Evolutionary conservation across 345 rosid genomes (phyloP), one percentile per base, ranked within the genome.

Genomic region (Gossypium rotundifolium): DNA sequence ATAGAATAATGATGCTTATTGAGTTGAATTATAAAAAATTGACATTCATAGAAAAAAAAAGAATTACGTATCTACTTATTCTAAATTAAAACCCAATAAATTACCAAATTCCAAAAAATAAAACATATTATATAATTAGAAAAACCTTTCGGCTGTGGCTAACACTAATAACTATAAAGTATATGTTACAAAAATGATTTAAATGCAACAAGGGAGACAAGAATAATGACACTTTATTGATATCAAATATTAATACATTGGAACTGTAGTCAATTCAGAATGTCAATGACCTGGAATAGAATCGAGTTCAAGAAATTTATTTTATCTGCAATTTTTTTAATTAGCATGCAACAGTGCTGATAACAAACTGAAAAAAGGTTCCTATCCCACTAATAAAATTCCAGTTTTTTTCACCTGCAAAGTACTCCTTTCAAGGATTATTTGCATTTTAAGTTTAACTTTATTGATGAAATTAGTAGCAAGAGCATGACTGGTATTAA

Each of bases 81-180:
- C 38, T 33, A 33, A 33, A 33, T 33, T 4, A 4, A 33, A 33
- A 33, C 6, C 38, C 6, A 33, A 33, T 4, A 33, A 33, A 33
- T 0, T 33, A 33, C 38, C 4, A 33, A 33, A 33, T 33, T 33
- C 38, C 6, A 33, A 33, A 33, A 33, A 40, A 52, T 18, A 48
- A 38, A 48, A 27, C 64, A 9, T 16, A 49, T 33, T 4, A 33
- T 33, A 33, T 33, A 33, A 33, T 33, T 33, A 33, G 40, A 5
- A 33, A 33, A 33, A 33, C 40, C 83, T 83, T 87, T 84, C 80
- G 87, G 84, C 78, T 29, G 60, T 46, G 52, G 75, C 62, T 70
- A 49, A 74, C 66, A 70, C 61, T 27, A 4, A 27, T 33, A 7
- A 54, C 11, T 40, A 71, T 33, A 33, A 33, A 71, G 18, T 54